Conservation (phyloP, 805 yeast genomes). For the Zygoascus biomembranicola region DNA sequence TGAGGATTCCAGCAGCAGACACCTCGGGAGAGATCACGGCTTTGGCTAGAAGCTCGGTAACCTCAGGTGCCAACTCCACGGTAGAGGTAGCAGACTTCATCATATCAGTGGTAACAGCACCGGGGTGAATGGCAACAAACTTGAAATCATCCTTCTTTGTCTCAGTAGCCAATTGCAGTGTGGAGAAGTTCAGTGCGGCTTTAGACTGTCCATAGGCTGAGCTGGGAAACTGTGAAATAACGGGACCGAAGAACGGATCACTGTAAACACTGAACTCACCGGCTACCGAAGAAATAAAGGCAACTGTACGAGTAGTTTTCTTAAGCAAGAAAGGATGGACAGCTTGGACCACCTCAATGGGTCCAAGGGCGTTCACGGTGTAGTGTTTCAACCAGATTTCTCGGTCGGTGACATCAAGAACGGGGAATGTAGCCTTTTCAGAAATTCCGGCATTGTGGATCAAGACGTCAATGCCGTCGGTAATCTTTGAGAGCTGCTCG, state of each 20-base stretch:
- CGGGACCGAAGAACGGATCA: too few species aligned
- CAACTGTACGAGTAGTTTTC: constrained; percentile 20
- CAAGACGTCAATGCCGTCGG: constrained; percentile 24
- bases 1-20: constrained; percentile 18
- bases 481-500: constrained; percentile 8
- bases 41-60: not conserved
- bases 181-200: constrained; percentile 31
- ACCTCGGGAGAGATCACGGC: constrained; percentile 17
- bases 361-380: constrained; percentile 21
- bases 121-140: constrained; percentile 33
- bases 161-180: constrained; percentile 25
- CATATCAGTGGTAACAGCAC: constrained; percentile 29
- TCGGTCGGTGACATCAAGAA: not conserved
- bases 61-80: not conserved
- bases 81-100: not conserved
- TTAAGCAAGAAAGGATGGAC: constrained; percentile 20
- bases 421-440: not conserved
- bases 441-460: constrained; percentile 24
- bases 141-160: constrained; percentile 23
- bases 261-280: constrained; percentile 18
- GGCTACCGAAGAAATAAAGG: constrained; percentile 24
- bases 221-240: not conserved
- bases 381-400: constrained; percentile 14
- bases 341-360: constrained; percentile 17
- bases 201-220: constrained; percentile 18